phyloP scores from a whole-genome alignment of 73 alveolate species.

The Breviolum minutum region DNA sequence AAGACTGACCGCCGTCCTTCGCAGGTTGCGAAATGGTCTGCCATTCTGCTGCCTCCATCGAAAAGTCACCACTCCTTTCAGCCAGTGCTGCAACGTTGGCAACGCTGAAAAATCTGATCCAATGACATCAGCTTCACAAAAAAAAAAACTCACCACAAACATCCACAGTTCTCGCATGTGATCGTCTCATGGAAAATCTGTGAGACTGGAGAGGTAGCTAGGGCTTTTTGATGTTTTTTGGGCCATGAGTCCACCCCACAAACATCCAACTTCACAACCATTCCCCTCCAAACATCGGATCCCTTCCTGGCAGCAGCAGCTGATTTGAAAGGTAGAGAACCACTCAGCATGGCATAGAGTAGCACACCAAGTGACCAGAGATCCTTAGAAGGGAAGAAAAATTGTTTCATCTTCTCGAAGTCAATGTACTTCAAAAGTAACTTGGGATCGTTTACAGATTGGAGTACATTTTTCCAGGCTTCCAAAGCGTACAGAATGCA shows the following conservation, averaged over 20 bases:
- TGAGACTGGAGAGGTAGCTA: no score
- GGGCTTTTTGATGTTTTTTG: no score
- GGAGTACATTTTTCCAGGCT: not conserved
- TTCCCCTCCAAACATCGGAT: not conserved
- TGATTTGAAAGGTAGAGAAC: constrained; percentile 65
- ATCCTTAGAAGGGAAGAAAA: not conserved
- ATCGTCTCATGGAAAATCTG: no score
- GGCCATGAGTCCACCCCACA: no score
- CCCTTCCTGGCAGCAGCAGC: constrained; percentile 42
- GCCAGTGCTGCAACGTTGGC: no score
- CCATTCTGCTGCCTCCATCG: constrained; percentile 37
- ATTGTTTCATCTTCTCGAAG: no score
- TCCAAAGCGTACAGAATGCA: no score
- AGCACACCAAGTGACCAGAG: constrained; percentile 87
- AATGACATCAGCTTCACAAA: no score
- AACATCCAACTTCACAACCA: not conserved
- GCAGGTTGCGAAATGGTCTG: not conserved
- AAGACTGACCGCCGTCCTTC: constrained; percentile 11
- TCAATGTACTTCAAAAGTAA: no score
- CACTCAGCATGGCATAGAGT: constrained; percentile 89
- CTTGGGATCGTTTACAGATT: not conserved
- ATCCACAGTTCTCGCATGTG: no score
- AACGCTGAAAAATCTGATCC: no score
- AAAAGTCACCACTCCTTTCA: constrained; percentile 40
- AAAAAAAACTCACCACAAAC: no score